phyloP scores from a whole-genome alignment of 192 early-diverging fungal species.

The Linderina pennispora region DNA sequence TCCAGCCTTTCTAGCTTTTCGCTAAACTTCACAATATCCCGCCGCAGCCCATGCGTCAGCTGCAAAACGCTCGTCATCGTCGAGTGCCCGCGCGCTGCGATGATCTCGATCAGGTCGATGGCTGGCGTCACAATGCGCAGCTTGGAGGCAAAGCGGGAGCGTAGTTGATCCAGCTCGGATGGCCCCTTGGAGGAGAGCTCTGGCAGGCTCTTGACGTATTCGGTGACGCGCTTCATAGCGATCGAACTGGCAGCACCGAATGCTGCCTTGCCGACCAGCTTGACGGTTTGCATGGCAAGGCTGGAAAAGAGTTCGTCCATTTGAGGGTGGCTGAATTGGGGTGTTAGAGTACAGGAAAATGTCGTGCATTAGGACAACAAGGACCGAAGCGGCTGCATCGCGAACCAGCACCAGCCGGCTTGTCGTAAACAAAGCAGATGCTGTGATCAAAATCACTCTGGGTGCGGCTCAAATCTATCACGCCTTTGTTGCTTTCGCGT shows the following conservation, averaged over 20 bases:
- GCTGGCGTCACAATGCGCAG: slow-evolving; percentile 58
- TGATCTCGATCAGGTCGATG: slow-evolving; percentile 61
- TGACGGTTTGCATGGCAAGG: slow-evolving; percentile 54
- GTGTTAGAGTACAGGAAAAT: background rate
- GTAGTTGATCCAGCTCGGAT: slow-evolving; percentile 32
- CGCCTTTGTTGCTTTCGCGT: background rate
- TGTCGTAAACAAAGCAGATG: too few species aligned
- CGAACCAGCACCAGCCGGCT: too few species aligned
- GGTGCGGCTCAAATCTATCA: too few species aligned
- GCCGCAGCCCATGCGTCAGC: slow-evolving; percentile 49
- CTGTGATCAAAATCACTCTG: background rate
- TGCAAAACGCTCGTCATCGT: slow-evolving; percentile 51
- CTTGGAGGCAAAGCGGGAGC: slow-evolving; percentile 45
- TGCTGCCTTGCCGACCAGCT: slow-evolving; percentile 57
- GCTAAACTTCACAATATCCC: slow-evolving; percentile 48
- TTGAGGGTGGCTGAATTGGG: background rate
- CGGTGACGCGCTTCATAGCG: slow-evolving; percentile 40
- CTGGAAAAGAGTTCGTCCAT: slow-evolving; percentile 63
- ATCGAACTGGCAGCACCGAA: slow-evolving; percentile 48
- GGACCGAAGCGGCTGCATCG: too few species aligned
- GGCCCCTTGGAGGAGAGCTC: slow-evolving; percentile 10
- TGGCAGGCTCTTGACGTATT: slow-evolving; percentile 36
- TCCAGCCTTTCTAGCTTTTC: slow-evolving; percentile 16
- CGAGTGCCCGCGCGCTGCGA: slow-evolving; percentile 57
- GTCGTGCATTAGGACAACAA: too few species aligned